Evolutionary conservation across 441 rosid genomes (phyloP).

Genomic region (Heliophila coronopifolia): DNA sequence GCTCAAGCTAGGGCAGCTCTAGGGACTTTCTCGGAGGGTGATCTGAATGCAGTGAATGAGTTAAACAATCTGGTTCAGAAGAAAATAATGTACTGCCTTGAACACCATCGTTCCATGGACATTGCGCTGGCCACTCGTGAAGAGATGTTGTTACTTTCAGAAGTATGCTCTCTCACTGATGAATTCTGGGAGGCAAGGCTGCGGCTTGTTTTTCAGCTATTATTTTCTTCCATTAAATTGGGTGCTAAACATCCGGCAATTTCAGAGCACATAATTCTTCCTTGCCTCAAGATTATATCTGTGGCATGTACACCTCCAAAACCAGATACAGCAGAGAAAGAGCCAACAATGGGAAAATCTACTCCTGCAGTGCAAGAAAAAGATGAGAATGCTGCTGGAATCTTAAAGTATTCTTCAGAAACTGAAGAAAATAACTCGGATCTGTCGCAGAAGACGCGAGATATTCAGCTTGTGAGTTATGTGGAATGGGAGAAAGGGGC

Average conservation of each 20-base stretch:
- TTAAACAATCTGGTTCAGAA: conserved; percentile 89
- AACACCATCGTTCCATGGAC: conserved; percentile 99
- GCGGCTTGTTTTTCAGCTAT: conserved; percentile 90
- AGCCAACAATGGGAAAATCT: conserved; percentile 53
- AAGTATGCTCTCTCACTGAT: conserved; percentile 96
- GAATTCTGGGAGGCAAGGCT: conserved; percentile 99
- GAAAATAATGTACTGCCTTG: conserved; percentile 99
- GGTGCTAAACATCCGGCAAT: conserved; percentile 99
- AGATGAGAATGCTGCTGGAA: conserved; percentile 56
- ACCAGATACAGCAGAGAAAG: conserved; percentile 87
- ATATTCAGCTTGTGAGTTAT: conserved; percentile 87
- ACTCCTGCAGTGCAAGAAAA: conserved; percentile 45
- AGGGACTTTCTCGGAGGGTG: conserved; percentile 95
- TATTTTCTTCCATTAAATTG: conserved; percentile 95
- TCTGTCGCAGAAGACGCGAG: conserved; percentile 64
- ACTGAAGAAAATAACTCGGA: conserved; percentile 61
- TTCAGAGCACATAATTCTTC: conserved; percentile 98
- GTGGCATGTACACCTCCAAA: conserved; percentile 99
- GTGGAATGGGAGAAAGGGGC: conserved; percentile 99
- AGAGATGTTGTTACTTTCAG: conserved; percentile 93
- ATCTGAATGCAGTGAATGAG: conserved; percentile 78
- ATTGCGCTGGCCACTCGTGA: conserved; percentile 93
- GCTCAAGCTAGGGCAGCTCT: conserved; percentile 95
- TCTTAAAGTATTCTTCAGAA: conserved; percentile 48
- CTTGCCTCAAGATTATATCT: conserved; percentile 95